Conservation (phyloP, 2,329 filamentous ascomycete genomes). For the Cladophialophora yegresii region DNA sequence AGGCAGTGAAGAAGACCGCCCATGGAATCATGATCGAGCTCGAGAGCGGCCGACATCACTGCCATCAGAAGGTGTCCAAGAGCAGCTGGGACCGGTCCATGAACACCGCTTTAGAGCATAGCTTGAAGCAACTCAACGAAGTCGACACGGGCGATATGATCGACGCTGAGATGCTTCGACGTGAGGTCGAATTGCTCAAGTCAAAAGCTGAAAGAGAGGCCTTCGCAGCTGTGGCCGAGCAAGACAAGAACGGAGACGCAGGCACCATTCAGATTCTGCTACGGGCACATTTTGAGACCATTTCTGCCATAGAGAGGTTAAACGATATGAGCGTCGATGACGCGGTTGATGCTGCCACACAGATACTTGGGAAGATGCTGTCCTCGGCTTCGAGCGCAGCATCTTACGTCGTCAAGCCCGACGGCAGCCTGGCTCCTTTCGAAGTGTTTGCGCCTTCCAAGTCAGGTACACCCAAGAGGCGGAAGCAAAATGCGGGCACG, state of each 20-base stretch:
- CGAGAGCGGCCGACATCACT: slow-evolving; percentile 85
- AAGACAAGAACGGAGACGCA: slow-evolving; percentile 78
- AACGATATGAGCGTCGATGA: slow-evolving; percentile 80
- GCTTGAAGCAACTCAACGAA: slow-evolving; percentile 73
- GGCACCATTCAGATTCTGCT: slow-evolving; percentile 79
- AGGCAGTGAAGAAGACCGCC: slow-evolving; percentile 80
- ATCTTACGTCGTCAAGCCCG: slow-evolving; percentile 86
- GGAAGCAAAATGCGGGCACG: slow-evolving; percentile 47
- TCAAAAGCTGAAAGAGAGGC: slow-evolving; percentile 78
- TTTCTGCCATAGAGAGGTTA: slow-evolving; percentile 78
- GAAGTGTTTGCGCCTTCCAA: slow-evolving; percentile 70
- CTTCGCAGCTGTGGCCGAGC: slow-evolving; percentile 73
- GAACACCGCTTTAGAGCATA: slow-evolving; percentile 84
- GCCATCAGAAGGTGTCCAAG: slow-evolving; percentile 79
- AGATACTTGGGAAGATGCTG: slow-evolving; percentile 74
- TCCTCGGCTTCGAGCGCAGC: slow-evolving; percentile 72
- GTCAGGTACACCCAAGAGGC: slow-evolving; percentile 74
- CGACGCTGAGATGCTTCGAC: slow-evolving; percentile 70
- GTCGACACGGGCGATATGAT: slow-evolving; percentile 66
- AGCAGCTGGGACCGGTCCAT: slow-evolving; percentile 84
- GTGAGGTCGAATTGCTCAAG: slow-evolving; percentile 85
- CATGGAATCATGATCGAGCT: slow-evolving; percentile 85
- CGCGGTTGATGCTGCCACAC: slow-evolving; percentile 76
- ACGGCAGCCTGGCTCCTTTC: slow-evolving; percentile 61
- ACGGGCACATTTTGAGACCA: slow-evolving; percentile 87